Conservation (phyloP, 805 yeast genomes). For the Saccharomycopsis malanga region DNA sequence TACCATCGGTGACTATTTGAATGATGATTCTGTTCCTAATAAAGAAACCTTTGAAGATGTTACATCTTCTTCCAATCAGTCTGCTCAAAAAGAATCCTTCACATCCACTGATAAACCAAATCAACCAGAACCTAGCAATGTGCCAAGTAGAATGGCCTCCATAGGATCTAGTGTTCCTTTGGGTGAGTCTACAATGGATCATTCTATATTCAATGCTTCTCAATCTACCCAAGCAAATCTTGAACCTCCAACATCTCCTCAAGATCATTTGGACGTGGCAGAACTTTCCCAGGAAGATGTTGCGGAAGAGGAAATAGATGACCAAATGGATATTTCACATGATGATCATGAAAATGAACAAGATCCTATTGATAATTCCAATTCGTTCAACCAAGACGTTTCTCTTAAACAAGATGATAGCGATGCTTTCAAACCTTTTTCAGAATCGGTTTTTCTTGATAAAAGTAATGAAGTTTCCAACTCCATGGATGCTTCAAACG, state of each 20-base stretch:
- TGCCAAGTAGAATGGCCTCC: conserved; percentile 15
- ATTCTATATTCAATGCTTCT: neutral
- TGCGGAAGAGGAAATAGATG: conserved; percentile 1
- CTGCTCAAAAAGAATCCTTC: conserved; percentile 2
- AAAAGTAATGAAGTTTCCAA: neutral
- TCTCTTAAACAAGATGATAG: conserved; percentile 12
- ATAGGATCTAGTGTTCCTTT: conserved; percentile 18
- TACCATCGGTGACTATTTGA: conserved; percentile 21
- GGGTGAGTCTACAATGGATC: conserved; percentile 19
- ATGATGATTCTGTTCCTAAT: neutral
- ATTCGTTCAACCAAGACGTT: conserved; percentile 2
- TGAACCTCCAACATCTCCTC: neutral
- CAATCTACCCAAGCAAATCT: neutral
- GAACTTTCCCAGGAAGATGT: neutral
- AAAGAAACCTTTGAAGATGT: conserved; percentile 6
- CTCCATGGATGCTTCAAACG: conserved; percentile 4
- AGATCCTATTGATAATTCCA: neutral
- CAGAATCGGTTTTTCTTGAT: conserved; percentile 16
- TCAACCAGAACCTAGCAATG: too few species aligned
- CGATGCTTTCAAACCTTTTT: conserved; percentile 18
- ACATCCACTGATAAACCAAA: neutral
- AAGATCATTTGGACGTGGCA: conserved; percentile 1
- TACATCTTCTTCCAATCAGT: conserved; percentile 4
- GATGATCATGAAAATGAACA: neutral
- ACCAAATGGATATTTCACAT: neutral